Evolutionary conservation across 371 early-diverging fungal species (phyloP), one percentile per base, ranked within the genome.

Genomic region (Chytridiales sp.): DNA sequence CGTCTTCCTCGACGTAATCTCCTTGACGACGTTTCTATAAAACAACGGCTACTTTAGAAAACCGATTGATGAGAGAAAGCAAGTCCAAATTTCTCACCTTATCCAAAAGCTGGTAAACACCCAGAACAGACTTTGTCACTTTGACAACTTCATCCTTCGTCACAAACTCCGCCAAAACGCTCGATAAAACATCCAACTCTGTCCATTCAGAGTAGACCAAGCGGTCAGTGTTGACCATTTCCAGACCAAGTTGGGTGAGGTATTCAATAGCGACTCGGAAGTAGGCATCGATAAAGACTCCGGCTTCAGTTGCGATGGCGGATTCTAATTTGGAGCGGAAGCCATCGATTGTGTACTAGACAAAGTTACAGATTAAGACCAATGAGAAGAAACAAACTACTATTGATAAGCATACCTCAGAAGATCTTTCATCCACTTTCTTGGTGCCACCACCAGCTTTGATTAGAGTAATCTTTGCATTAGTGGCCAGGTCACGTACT

Each of bases 401-500:
- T 21, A 19, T 47, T 57, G n/a, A n/a, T n/a, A n/a, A n/a, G n/a
- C n/a, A n/a, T n/a, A 57, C 58, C 58, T 61, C 62, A 24, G 43
- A 40, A 4, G 62, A 47, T 36, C 53, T 32, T 3, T n/a, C 47
- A n/a, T 19, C n/a, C 22, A 15, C 39, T 0, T 34, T 27, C 27
- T 44, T 39, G 42, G 52, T 39, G 22, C 70, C 70, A 17, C 68
- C 70, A 40, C 72, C 75, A 11, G 68, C 70, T 27, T 64, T 62
- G 26, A 69, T 35, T 38, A 77, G 53, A 11, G 74, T 74, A 50
- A 54, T 59, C 26, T 55, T 46, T 4, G 78, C 75, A 19, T 60
- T 65, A 27, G 63, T 59, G 9, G 68, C 80, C 61, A 90, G 84
- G 42, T 77, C 81, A 68, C 89, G 85, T 66, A 86, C 82, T 68